Conservation (phyloP, 331 rosid species). For the Spiraea crenata region DNA sequence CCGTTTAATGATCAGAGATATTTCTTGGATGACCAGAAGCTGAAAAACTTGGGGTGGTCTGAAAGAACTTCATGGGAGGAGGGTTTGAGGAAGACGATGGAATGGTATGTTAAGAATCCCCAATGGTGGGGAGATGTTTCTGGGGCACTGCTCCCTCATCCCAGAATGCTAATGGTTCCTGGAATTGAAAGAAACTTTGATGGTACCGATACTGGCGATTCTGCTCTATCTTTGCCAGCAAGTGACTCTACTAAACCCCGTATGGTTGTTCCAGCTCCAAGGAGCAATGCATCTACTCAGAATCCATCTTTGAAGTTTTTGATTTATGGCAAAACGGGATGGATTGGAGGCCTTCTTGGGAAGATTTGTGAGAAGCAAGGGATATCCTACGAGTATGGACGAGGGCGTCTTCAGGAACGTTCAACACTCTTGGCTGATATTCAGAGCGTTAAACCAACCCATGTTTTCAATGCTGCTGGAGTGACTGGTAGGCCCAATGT, state of each 20-base stretch:
- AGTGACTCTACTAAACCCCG: slow-evolving; percentile 23
- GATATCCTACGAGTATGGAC: slow-evolving; percentile 52
- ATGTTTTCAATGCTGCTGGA: slow-evolving; percentile 66
- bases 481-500: slow-evolving; percentile 63
- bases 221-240: slow-evolving; percentile 9
- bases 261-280: slow-evolving; percentile 37
- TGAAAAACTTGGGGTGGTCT: slow-evolving; percentile 61
- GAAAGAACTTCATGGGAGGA: slow-evolving; percentile 69
- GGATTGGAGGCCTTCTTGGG: slow-evolving; percentile 68
- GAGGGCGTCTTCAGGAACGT: slow-evolving; percentile 53
- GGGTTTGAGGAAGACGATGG: slow-evolving; percentile 59
- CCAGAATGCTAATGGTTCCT: slow-evolving; percentile 66
- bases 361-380: slow-evolving; percentile 58
- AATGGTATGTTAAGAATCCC: slow-evolving; percentile 62
- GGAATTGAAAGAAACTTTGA: slow-evolving; percentile 46
- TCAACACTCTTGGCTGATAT: slow-evolving; percentile 54
- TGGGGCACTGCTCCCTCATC: slow-evolving; percentile 77
- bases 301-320: slow-evolving; percentile 53
- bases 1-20: slow-evolving; percentile 74
- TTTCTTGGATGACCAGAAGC: slow-evolving; percentile 60
- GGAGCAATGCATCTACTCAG: slow-evolving; percentile 19
- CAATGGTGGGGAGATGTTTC: slow-evolving; percentile 85
- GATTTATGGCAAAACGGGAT: slow-evolving; percentile 63
- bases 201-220: slow-evolving; percentile 23
- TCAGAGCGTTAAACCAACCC: slow-evolving; percentile 53